A percentile compares a stretch with the other conserved stretches of the same genome.
phyloP scores from a whole-genome alignment of 345 rosid genomes.

The Populus davidiana region DNA sequence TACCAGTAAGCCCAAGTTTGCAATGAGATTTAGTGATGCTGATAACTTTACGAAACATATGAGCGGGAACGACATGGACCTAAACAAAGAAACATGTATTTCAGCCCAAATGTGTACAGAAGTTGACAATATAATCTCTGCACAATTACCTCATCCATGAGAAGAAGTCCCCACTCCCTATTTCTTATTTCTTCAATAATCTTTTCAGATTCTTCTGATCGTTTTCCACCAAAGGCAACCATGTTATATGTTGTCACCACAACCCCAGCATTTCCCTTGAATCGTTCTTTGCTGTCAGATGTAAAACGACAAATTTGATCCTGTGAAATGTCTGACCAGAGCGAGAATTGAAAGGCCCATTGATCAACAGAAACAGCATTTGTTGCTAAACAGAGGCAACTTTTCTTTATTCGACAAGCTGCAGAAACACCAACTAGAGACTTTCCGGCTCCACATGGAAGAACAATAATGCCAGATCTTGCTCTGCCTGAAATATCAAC shows the following conservation, averaged over 20 bases:
- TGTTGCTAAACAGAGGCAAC: slow-evolving; percentile 96
- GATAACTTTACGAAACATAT: slow-evolving; percentile 98
- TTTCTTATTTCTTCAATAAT: slow-evolving; percentile 94
- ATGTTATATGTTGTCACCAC: slow-evolving; percentile 95
- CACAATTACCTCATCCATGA: slow-evolving; percentile 84
- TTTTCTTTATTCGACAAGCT: slow-evolving; percentile 82
- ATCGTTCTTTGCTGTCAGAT: slow-evolving; percentile 95
- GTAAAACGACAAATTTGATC: slow-evolving; percentile 92
- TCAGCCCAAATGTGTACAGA: not conserved
- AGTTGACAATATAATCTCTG: not conserved
- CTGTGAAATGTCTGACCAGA: slow-evolving; percentile 90
- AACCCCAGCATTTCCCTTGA: slow-evolving; percentile 96
- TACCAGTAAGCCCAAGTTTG: slow-evolving; percentile 99
- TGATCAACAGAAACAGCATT: slow-evolving; percentile 99
- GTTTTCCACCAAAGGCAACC: slow-evolving; percentile 98
- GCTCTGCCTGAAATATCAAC: slow-evolving; percentile 64
- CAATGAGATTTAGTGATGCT: slow-evolving; percentile 97
- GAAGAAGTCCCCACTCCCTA: slow-evolving; percentile 97
- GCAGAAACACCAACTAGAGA: slow-evolving; percentile 97
- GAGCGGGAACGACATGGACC: slow-evolving; percentile 99
- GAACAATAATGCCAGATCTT: slow-evolving; percentile 93
- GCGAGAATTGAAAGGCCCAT: slow-evolving; percentile 91
- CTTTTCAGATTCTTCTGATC: slow-evolving; percentile 96
- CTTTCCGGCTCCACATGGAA: slow-evolving; percentile 99
- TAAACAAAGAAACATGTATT: slow-evolving; percentile 18